A percentile compares a stretch with the other conserved stretches of the same genome.
Evolutionary conservation across 108 stramenopile genomes (phyloP).

Genomic region (Seminavis robusta): DNA sequence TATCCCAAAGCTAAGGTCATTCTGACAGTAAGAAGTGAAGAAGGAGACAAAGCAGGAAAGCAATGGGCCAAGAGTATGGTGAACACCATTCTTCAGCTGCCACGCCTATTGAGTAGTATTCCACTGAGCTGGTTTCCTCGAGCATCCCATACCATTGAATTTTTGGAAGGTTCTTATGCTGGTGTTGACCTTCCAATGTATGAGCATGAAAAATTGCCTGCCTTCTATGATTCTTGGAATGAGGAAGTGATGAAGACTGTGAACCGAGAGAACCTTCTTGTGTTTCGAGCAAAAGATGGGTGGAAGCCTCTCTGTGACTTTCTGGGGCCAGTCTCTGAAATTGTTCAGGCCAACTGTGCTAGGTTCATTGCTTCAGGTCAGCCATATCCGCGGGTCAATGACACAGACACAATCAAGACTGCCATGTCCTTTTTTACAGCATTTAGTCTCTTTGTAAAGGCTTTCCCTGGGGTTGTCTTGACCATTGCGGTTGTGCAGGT

Average conservation of each 20-base stretch:
- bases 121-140: not conserved
- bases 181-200: conserved; percentile 7
- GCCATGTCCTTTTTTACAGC: too few relatives aligned
- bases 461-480: too few relatives aligned
- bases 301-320: not conserved
- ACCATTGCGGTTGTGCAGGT: too few relatives aligned
- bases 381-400: not conserved
- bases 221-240: not conserved
- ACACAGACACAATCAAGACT: not conserved
- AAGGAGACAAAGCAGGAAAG: not conserved
- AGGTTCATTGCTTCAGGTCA: not conserved
- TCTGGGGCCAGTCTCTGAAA: not conserved
- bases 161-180: not conserved
- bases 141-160: not conserved
- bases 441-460: too few relatives aligned
- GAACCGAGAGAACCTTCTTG: not conserved
- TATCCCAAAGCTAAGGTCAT: not conserved
- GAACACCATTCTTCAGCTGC: not conserved
- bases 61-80: not conserved
- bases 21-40: not conserved
- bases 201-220: not conserved
- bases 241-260: not conserved
- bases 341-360: not conserved
- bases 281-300: not conserved
- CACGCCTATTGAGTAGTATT: not conserved